Conservation (phyloP, 768 basidiomycete species). For the Daedaleopsis nitida region DNA sequence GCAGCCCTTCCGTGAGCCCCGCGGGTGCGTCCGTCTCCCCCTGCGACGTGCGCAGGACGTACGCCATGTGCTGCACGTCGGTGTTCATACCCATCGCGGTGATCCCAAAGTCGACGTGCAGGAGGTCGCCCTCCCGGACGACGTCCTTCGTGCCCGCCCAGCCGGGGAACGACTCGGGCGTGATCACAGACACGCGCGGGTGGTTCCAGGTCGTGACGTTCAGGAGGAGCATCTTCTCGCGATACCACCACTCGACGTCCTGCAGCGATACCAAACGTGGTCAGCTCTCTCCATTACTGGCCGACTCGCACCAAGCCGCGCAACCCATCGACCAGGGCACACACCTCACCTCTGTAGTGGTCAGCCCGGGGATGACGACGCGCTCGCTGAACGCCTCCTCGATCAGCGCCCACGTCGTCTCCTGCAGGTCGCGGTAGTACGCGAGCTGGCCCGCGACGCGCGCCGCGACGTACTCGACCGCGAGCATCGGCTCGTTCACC, state of each 20-base stretch:
- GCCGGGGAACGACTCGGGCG: constrained; percentile 42
- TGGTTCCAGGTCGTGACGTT: constrained; percentile 56
- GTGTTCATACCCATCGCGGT: constrained; percentile 57
- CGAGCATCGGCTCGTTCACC: constrained; percentile 47
- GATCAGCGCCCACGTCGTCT: constrained; percentile 53
- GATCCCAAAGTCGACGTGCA: constrained; percentile 59
- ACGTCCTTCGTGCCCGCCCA: constrained; percentile 43
- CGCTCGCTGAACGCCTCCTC: constrained; percentile 53
- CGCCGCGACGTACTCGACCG: constrained; percentile 49
- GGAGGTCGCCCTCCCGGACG: constrained; percentile 50
- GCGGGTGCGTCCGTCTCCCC: constrained; percentile 46
- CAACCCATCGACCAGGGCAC: neutral
- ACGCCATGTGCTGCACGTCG: constrained; percentile 58
- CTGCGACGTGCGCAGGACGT: constrained; percentile 45
- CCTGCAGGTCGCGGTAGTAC: constrained; percentile 49
- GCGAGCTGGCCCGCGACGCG: constrained; percentile 43
- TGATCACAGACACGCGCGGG: constrained; percentile 49
- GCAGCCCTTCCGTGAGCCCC: constrained; percentile 46
- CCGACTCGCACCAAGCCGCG: neutral
- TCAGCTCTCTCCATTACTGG: neutral
- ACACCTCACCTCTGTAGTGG: constrained; percentile 43
- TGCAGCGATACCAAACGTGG: constrained; percentile 14
- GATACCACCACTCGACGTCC: constrained; percentile 59
- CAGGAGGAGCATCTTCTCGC: constrained; percentile 48
- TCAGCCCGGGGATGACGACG: constrained; percentile 44